phyloP scores from a whole-genome alignment of 2,329 filamentous ascomycete species.

The Phaeomoniella chlamydospora region DNA sequence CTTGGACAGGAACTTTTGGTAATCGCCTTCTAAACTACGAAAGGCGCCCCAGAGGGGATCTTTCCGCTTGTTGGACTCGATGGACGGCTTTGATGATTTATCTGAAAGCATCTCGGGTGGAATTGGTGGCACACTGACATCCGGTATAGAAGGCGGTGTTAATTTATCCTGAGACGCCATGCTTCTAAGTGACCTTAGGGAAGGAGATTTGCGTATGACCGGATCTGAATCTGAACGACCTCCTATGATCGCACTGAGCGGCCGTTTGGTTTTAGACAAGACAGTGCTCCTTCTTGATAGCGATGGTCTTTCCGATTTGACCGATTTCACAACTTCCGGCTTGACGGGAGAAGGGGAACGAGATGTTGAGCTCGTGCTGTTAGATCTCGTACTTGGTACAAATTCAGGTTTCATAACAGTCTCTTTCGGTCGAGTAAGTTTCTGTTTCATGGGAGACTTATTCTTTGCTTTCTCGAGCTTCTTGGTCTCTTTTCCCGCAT shows the following conservation, averaged over 20 bases:
- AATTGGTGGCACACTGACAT: constrained; percentile 31
- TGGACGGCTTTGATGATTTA: constrained; percentile 12
- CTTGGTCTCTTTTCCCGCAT: constrained; percentile 15
- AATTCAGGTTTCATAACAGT: neutral
- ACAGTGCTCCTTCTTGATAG: neutral
- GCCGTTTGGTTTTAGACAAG: constrained; percentile 15
- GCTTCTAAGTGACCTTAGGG: constrained; percentile 22
- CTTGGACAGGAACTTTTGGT: constrained; percentile 61
- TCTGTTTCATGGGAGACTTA: neutral
- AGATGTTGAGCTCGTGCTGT: neutral
- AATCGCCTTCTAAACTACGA: constrained; percentile 53
- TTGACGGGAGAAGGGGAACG: neutral
- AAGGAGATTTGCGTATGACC: constrained; percentile 21
- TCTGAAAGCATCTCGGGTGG: constrained; percentile 24
- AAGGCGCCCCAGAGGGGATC: constrained; percentile 59
- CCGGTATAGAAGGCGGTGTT: constrained; percentile 15
- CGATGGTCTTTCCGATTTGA: neutral
- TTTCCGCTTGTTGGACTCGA: constrained; percentile 38
- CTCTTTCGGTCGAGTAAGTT: neutral
- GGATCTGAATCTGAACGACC: constrained; percentile 18
- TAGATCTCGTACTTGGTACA: neutral
- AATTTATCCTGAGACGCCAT: constrained; percentile 32
- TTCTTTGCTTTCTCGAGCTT: constrained; percentile 2
- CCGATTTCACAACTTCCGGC: neutral
- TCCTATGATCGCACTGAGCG: constrained; percentile 22